These are phyloP conservation scores for Podospora comata DNA, from an alignment of 495 filamentous ascomycete species.

Conservation along the genomic window DNA sequence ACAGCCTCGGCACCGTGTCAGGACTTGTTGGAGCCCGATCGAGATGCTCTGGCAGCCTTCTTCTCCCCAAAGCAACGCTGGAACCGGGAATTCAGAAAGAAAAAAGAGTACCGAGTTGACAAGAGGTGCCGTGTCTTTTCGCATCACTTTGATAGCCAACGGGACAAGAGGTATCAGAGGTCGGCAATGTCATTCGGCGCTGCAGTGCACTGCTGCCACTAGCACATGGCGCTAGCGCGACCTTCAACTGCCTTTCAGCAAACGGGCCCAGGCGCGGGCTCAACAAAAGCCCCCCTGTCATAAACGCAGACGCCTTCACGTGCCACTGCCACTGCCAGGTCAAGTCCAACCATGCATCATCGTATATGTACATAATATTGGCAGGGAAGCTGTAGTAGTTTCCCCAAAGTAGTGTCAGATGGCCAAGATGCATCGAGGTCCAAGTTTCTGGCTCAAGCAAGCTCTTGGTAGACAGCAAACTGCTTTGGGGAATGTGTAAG, in stretches of 20 bases:
- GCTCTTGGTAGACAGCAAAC: not conserved
- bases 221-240: conserved; percentile 19
- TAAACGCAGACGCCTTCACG: conserved; percentile 18
- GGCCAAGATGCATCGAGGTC: not conserved
- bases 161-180: conserved; percentile 7
- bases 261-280: conserved; percentile 9
- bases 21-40: conserved; percentile 24
- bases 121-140: conserved; percentile 12
- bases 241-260: conserved; percentile 10
- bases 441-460: not conserved
- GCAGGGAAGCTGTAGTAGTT: conserved; percentile 9
- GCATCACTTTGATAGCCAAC: conserved; percentile 6
- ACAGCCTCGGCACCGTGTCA: conserved; percentile 24
- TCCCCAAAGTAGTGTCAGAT: not conserved
- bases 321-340: conserved; percentile 11
- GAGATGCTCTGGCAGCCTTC: not conserved
- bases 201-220: conserved; percentile 10
- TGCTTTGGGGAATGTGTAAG: not conserved
- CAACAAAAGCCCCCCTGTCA: conserved; percentile 22
- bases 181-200: conserved; percentile 10
- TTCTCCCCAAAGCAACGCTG: conserved; percentile 6
- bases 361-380: not conserved
- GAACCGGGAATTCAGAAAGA: conserved; percentile 10
- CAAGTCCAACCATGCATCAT: not conserved
- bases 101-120: conserved; percentile 19